Conservation (phyloP, 2,329 filamentous ascomycete genomes). For the Pyrenophora teres region DNA sequence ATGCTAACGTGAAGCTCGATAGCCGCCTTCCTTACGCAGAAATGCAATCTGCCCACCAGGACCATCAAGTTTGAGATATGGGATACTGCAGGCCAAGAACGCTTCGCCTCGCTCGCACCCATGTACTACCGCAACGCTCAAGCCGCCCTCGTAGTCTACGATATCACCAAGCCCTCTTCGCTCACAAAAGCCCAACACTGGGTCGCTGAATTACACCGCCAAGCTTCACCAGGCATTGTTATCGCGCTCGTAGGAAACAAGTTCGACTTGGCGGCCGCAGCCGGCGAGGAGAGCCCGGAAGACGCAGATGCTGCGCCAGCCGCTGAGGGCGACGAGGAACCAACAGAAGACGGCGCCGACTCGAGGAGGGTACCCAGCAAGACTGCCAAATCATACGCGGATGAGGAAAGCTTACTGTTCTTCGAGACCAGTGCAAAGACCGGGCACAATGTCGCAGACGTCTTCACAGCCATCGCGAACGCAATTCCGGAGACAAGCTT, state of each 20-base stretch:
- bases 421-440: conserved; percentile 99
- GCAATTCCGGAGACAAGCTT: conserved; percentile 96
- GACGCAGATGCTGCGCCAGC: conserved; percentile 55
- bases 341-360: conserved; percentile 69
- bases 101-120: conserved; percentile 92
- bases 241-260: conserved; percentile 93
- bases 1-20: conserved; percentile 13
- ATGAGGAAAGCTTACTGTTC: conserved; percentile 91
- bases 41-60: conserved; percentile 91
- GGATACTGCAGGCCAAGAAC: conserved; percentile 98
- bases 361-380: conserved; percentile 88
- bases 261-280: conserved; percentile 73
- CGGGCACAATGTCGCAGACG: conserved; percentile 89
- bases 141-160: conserved; percentile 96
- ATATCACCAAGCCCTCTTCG: conserved; percentile 94
- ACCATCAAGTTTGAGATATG: conserved; percentile 77
- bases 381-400: conserved; percentile 89
- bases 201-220: conserved; percentile 95
- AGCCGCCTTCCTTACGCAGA: conserved; percentile 98
- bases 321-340: conserved; percentile 54
- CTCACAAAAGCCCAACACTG: conserved; percentile 98
- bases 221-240: conserved; percentile 94
- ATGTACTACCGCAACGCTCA: conserved; percentile 99
- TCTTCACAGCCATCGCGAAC: conserved; percentile 98
- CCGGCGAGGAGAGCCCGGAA: conserved; percentile 51